A percentile compares a stretch with the other conserved stretches of the same genome.
These are phyloP conservation scores for Trametes cingulata DNA, from an alignment of 768 basidiomycete genomes.

Conservation along the genomic window DNA sequence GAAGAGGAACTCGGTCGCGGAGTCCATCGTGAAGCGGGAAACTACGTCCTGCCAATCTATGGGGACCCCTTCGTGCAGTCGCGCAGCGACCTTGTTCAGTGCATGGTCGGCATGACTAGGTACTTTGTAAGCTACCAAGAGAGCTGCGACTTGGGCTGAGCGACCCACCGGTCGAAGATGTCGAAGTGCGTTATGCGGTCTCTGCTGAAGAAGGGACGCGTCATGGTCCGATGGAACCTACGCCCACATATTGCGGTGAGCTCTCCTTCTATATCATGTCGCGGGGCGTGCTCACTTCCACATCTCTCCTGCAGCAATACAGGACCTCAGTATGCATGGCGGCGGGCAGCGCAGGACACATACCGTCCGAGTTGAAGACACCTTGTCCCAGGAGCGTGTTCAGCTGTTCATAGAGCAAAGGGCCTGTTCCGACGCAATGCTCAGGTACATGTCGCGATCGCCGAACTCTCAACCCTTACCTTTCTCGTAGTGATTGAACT, in stretches of 20 bases:
- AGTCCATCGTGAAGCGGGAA: slow-evolving; percentile 33
- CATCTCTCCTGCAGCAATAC: slow-evolving; percentile 48
- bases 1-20: slow-evolving; percentile 36
- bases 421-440: slow-evolving; percentile 20
- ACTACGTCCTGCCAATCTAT: slow-evolving; percentile 43
- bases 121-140: neutral
- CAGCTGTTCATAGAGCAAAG: slow-evolving; percentile 23
- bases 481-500: slow-evolving; percentile 46
- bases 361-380: slow-evolving; percentile 61
- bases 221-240: slow-evolving; percentile 67
- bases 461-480: too few species aligned
- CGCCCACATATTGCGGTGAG: neutral
- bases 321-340: neutral
- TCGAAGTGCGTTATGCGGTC: slow-evolving; percentile 31
- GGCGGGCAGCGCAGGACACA: neutral
- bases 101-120: slow-evolving; percentile 28
- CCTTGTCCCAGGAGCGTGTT: slow-evolving; percentile 52
- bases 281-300: slow-evolving; percentile 54
- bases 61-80: slow-evolving; percentile 47
- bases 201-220: slow-evolving; percentile 63
- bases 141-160: neutral
- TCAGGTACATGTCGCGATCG: too few species aligned
- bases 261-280: neutral
- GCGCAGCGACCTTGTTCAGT: slow-evolving; percentile 43
- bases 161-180: slow-evolving; percentile 25